Percentiles rank a stretch among this genome's conserved stretches.
Evolutionary conservation across 495 filamentous ascomycete species (phyloP).

Genomic region (Aspergillus baeticus): DNA sequence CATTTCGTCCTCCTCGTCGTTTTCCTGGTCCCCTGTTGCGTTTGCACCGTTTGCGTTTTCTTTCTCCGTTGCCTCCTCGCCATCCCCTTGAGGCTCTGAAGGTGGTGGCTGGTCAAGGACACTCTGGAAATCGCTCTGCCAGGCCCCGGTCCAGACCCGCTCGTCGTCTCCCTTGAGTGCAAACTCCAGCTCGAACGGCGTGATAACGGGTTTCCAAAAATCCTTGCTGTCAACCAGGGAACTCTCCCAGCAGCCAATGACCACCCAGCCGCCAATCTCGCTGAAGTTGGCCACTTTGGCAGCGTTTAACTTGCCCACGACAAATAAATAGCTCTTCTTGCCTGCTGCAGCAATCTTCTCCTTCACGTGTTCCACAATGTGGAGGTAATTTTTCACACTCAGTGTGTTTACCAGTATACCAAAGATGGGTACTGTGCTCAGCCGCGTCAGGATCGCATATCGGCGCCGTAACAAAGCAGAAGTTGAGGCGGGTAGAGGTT

Average conservation of each 20-base stretch:
- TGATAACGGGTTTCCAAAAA: slow-evolving; percentile 83
- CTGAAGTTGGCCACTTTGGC: slow-evolving; percentile 96
- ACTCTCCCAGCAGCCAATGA: slow-evolving; percentile 98
- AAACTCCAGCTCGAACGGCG: slow-evolving; percentile 84
- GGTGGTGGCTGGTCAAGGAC: slow-evolving; percentile 42
- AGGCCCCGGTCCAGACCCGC: slow-evolving; percentile 74
- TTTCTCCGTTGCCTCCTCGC: too few relatives aligned
- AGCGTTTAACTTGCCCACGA: slow-evolving; percentile 93
- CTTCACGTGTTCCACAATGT: slow-evolving; percentile 71
- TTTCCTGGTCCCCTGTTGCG: slow-evolving; percentile 12
- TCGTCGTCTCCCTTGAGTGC: slow-evolving; percentile 67
- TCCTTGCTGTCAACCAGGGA: slow-evolving; percentile 81
- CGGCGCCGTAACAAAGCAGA: slow-evolving; percentile 69
- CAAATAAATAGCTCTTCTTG: slow-evolving; percentile 93
- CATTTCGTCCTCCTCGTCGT: slow-evolving; percentile 37
- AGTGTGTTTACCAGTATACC: slow-evolving; percentile 95
- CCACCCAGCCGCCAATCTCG: slow-evolving; percentile 94
- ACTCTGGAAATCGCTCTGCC: slow-evolving; percentile 71
- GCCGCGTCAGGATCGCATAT: slow-evolving; percentile 80
- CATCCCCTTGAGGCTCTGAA: slow-evolving; percentile 16
- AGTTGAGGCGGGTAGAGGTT: slow-evolving; percentile 51
- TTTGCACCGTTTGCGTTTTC: slow-evolving; percentile 22
- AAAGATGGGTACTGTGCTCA: slow-evolving; percentile 78
- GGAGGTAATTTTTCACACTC: slow-evolving; percentile 84
- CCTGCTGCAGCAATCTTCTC: slow-evolving; percentile 68